These are phyloP conservation scores for Wallacemonas sp. DNA, from an alignment of 208 protist species.

Conservation along the genomic window DNA sequence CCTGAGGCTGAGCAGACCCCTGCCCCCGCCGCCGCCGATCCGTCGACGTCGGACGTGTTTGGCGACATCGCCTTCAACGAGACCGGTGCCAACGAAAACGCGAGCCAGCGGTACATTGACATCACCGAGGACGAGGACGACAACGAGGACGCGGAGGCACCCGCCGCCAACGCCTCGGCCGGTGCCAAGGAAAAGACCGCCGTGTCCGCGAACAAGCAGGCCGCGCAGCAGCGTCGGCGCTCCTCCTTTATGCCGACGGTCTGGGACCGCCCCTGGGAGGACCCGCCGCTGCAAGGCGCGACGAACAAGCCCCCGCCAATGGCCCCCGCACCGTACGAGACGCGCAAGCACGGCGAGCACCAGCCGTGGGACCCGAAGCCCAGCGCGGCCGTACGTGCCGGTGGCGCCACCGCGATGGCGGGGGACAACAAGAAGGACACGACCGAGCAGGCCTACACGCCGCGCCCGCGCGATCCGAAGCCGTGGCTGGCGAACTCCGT, in stretches of 20 bases:
- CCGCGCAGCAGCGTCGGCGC: slow-evolving; percentile 3
- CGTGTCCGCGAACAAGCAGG: not conserved
- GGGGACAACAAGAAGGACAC: not conserved
- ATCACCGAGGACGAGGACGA: slow-evolving; percentile 9
- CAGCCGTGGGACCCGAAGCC: slow-evolving; percentile 10
- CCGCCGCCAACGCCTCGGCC: not conserved
- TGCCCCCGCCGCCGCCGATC: not conserved
- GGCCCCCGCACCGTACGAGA: slow-evolving; percentile 7
- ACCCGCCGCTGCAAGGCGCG: slow-evolving; percentile 1
- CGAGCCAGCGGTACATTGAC: not conserved
- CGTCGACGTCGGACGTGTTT: not conserved
- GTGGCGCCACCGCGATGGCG: not conserved
- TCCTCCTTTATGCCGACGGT: slow-evolving; percentile 11
- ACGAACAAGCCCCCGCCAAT: slow-evolving; percentile 6
- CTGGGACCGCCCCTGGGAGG: slow-evolving; percentile 14
- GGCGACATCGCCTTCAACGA: not conserved
- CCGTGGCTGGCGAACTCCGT: slow-evolving; percentile 10
- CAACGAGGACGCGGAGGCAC: not conserved
- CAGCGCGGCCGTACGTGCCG: not conserved
- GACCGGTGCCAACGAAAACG: not conserved
- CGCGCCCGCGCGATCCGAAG: slow-evolving; percentile 8
- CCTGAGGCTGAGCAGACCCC: not conserved
- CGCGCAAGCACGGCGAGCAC: slow-evolving; percentile 15
- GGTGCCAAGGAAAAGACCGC: not conserved
- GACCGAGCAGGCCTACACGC: not conserved